Conservation (phyloP, 2,329 filamentous ascomycete genomes). For the Colletotrichum higginsianum region DNA sequence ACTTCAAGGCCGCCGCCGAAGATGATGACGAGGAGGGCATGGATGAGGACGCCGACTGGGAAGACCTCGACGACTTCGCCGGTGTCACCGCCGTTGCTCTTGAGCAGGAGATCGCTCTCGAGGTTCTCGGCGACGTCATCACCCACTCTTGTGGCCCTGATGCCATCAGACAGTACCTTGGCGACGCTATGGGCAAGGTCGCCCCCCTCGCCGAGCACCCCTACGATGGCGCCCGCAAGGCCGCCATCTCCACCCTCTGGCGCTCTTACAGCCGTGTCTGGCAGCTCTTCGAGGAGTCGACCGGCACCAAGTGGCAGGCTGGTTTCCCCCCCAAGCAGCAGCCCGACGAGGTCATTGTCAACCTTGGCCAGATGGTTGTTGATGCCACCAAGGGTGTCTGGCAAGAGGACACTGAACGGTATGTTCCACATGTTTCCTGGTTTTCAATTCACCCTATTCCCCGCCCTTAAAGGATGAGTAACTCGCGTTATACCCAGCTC, state of each 20-base stretch:
- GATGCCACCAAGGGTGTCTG: conserved; percentile 88
- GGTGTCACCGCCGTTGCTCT: conserved; percentile 91
- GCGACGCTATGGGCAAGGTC: conserved; percentile 88
- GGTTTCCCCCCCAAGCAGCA: conserved; percentile 87
- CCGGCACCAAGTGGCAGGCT: conserved; percentile 87
- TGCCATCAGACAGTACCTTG: conserved; percentile 83
- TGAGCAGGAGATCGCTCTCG: conserved; percentile 97
- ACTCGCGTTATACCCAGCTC: conserved; percentile 30
- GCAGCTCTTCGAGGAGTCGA: conserved; percentile 85
- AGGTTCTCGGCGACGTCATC: conserved; percentile 94
- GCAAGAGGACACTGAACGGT: conserved; percentile 94
- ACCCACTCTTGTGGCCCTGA: conserved; percentile 86
- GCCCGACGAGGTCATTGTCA: conserved; percentile 83
- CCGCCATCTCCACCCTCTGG: conserved; percentile 92
- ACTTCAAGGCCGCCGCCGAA: conserved; percentile 73
- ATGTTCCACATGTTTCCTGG: conserved; percentile 63
- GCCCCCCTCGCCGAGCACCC: conserved; percentile 87
- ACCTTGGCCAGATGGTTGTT: conserved; percentile 89
- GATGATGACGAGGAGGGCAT: conserved; percentile 72
- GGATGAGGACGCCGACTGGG: conserved; percentile 81
- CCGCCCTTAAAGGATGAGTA: conserved; percentile 20
- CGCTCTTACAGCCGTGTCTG: conserved; percentile 93
- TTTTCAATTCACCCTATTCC: too few species aligned
- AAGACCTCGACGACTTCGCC: conserved; percentile 86
- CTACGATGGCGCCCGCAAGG: conserved; percentile 95